Conservation (phyloP, 306 rosid species). For the Begonia loranthoides region DNA sequence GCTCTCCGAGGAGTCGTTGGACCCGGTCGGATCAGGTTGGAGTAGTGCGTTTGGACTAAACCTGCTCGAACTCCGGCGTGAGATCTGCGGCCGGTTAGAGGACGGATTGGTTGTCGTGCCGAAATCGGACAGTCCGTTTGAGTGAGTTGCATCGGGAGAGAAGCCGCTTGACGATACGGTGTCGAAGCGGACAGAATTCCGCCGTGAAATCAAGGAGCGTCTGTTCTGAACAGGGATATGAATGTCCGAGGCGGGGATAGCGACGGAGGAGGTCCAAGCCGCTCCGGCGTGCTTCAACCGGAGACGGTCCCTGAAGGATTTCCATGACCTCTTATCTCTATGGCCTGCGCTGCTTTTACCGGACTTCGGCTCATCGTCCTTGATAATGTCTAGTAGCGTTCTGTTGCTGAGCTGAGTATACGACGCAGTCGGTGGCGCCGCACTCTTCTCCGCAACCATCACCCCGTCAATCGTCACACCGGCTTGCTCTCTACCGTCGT, state of each 20-base stretch:
- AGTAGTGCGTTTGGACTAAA: constrained; percentile 1
- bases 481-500: constrained; percentile 17
- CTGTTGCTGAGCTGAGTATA: constrained; percentile 14
- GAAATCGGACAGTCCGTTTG: background rate
- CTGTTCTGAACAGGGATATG: constrained; percentile 12
- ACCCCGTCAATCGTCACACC: constrained; percentile 59
- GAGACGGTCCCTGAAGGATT: constrained; percentile 53
- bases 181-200: constrained; percentile 1
- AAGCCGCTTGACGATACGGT: background rate
- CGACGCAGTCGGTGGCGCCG: constrained; percentile 8
- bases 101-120: no score
- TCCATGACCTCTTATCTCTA: constrained; percentile 60
- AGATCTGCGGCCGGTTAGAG: constrained; percentile 7
- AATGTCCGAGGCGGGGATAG: constrained; percentile 48
- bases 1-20: constrained; percentile 6
- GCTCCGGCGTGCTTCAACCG: constrained; percentile 57
- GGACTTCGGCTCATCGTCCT: constrained; percentile 28
- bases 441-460: constrained; percentile 17
- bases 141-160: constrained; percentile 12
- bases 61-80: constrained; percentile 16
- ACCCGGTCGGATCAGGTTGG: constrained; percentile 4
- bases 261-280: constrained; percentile 54
- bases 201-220: constrained; percentile 19
- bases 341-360: constrained; percentile 13
- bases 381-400: constrained; percentile 56